Evolutionary conservation across 345 rosid species (phyloP).

Genomic region (Acer campestre): DNA sequence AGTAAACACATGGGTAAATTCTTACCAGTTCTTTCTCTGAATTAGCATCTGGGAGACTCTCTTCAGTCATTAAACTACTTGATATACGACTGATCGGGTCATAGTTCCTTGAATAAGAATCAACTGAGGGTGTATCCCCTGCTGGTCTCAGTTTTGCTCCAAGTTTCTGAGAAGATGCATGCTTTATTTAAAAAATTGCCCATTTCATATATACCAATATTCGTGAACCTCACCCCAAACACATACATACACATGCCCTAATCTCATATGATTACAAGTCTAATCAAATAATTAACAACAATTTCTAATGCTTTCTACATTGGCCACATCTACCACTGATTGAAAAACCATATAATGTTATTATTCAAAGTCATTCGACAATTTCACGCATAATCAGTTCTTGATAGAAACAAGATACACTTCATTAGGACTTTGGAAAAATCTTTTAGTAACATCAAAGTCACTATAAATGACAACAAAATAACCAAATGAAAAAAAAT

Average conservation of each 20-base stretch:
- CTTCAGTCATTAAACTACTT: constrained; percentile 47
- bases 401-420: neutral
- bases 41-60: constrained; percentile 53
- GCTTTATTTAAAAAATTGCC: constrained; percentile 18
- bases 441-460: neutral
- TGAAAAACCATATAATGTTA: neutral
- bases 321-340: neutral
- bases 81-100: constrained; percentile 41
- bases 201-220: neutral
- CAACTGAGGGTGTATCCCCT: constrained; percentile 20
- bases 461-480: neutral
- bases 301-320: neutral
- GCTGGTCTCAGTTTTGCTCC: constrained; percentile 31
- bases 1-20: neutral
- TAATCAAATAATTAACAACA: neutral
- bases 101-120: constrained; percentile 37
- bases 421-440: too few species aligned
- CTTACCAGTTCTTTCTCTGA: constrained; percentile 88
- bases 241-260: neutral
- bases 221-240: neutral
- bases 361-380: neutral
- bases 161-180: constrained; percentile 24
- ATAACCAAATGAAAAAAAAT: too few species aligned
- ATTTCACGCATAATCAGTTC: neutral
- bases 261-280: neutral